phyloP scores from a whole-genome alignment of 768 basidiomycete species.

The Tricholoma furcatifolium region DNA sequence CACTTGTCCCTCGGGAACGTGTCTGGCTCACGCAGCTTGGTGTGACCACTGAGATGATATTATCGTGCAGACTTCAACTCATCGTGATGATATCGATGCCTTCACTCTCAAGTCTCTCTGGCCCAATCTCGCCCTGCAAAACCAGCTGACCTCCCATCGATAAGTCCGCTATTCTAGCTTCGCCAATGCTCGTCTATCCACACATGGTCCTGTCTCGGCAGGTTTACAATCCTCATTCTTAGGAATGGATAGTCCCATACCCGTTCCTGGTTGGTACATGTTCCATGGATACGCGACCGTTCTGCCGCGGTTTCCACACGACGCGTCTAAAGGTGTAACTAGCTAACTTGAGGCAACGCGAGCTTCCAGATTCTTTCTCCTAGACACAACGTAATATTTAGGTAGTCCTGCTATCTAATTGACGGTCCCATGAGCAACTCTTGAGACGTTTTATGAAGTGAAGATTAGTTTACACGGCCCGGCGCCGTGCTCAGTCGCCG shows the following conservation, averaged over 20 bases:
- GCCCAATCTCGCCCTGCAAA: too few species aligned
- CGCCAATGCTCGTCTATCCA: too few species aligned
- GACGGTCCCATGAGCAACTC: background rate
- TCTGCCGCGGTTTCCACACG: constrained; percentile 10
- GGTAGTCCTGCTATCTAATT: background rate
- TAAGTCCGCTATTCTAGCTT: background rate
- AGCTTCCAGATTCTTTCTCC: background rate
- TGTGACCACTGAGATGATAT: background rate
- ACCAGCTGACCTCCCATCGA: constrained; percentile 8
- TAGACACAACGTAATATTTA: background rate
- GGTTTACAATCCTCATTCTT: background rate
- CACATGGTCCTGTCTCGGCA: too few species aligned
- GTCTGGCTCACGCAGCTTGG: background rate
- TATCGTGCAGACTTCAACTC: too few species aligned
- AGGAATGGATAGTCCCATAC: background rate
- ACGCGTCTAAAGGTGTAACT: background rate
- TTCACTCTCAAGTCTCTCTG: too few species aligned
- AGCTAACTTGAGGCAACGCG: background rate
- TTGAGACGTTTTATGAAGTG: background rate
- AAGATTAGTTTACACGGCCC: background rate
- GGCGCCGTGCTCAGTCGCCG: background rate
- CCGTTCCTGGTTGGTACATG: constrained; percentile 14
- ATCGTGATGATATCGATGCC: too few species aligned
- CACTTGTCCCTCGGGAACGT: constrained; percentile 10
- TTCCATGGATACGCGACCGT: constrained; percentile 8